A percentile compares a stretch with the other conserved stretches of the same genome.
Evolutionary conservation across 768 basidiomycete species (phyloP).

Genomic region (Rhodotorula paludigena): DNA sequence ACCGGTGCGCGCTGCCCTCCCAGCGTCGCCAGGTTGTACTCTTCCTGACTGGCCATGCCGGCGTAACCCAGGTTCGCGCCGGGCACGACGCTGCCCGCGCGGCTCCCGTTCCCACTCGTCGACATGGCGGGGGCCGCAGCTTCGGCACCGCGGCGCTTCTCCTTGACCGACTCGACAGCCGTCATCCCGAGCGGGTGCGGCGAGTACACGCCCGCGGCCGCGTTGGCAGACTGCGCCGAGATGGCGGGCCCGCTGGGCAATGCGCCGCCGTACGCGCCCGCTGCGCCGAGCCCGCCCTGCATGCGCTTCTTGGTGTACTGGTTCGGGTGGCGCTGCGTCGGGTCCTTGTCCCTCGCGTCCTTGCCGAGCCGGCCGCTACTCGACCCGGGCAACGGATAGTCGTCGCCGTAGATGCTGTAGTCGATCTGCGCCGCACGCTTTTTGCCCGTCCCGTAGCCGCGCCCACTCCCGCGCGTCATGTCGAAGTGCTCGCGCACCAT

Average conservation of each 20-base stretch:
- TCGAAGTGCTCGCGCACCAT: slow-evolving; percentile 34
- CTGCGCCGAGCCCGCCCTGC: slow-evolving; percentile 3
- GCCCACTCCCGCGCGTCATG: slow-evolving; percentile 6
- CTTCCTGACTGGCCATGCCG: slow-evolving; percentile 1
- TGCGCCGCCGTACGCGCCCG: not conserved
- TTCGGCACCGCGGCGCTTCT: slow-evolving; percentile 11
- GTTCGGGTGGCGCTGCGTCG: slow-evolving; percentile 34
- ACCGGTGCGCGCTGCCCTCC: slow-evolving; percentile 5
- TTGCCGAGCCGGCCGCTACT: not conserved
- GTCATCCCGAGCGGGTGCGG: slow-evolving; percentile 23
- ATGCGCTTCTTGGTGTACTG: slow-evolving; percentile 39
- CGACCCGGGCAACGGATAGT: slow-evolving; percentile 11
- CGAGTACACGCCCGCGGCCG: slow-evolving; percentile 13
- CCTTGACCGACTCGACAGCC: slow-evolving; percentile 18
- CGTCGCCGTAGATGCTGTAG: slow-evolving; percentile 28
- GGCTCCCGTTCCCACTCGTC: slow-evolving; percentile 8
- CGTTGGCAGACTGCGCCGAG: not conserved
- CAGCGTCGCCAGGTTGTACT: slow-evolving; percentile 12
- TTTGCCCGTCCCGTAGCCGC: not conserved
- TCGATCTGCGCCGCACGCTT: slow-evolving; percentile 21
- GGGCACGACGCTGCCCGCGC: slow-evolving; percentile 9
- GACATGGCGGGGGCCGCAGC: not conserved
- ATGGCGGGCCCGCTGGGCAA: not conserved
- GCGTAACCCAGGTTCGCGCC: not conserved
- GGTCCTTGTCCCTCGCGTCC: slow-evolving; percentile 8